A percentile compares a stretch with the other conserved stretches of the same genome.
Conservation (phyloP, 1,139 yeast genomes). For the Yamadazyma jaroonii region DNA sequence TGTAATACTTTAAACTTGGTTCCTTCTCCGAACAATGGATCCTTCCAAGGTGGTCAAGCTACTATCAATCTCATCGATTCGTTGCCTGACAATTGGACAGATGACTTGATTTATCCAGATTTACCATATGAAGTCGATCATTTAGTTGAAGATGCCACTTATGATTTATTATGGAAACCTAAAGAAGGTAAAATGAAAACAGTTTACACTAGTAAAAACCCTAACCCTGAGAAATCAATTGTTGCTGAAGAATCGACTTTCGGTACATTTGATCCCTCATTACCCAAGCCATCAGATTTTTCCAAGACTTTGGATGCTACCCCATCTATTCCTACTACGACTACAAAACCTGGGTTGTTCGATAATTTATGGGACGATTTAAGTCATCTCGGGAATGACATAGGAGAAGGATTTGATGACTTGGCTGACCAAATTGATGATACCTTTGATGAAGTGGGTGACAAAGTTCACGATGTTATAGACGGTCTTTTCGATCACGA, state of each 20-base stretch:
- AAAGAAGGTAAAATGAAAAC: slow-evolving; percentile 7
- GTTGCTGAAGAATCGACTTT: slow-evolving; percentile 24
- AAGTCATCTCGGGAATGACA: slow-evolving; percentile 14
- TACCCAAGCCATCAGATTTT: slow-evolving; percentile 39
- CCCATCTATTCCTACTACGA: neutral
- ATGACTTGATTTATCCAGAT: slow-evolving; percentile 53
- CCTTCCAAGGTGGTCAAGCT: slow-evolving; percentile 17
- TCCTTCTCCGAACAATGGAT: slow-evolving; percentile 65
- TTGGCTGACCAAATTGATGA: slow-evolving; percentile 16
- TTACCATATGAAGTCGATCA: slow-evolving; percentile 50
- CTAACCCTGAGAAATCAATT: slow-evolving; percentile 25
- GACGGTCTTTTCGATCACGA: slow-evolving; percentile 2
- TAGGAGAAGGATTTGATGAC: slow-evolving; percentile 14
- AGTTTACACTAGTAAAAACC: slow-evolving; percentile 8
- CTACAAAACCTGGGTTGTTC: neutral
- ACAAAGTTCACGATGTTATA: slow-evolving; percentile 4
- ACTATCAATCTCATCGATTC: slow-evolving; percentile 23
- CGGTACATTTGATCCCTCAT: slow-evolving; percentile 13
- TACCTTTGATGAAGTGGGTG: slow-evolving; percentile 15
- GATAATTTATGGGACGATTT: slow-evolving; percentile 16
- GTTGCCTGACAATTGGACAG: slow-evolving; percentile 55
- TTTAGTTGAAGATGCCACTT: slow-evolving; percentile 48
- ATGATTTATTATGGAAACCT: slow-evolving; percentile 45
- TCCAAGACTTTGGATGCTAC: neutral
- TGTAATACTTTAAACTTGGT: slow-evolving; percentile 62